Base-by-base conservation (phyloP, 2,329 filamentous ascomycete species). In the Xylariaceae sp. region DNA sequence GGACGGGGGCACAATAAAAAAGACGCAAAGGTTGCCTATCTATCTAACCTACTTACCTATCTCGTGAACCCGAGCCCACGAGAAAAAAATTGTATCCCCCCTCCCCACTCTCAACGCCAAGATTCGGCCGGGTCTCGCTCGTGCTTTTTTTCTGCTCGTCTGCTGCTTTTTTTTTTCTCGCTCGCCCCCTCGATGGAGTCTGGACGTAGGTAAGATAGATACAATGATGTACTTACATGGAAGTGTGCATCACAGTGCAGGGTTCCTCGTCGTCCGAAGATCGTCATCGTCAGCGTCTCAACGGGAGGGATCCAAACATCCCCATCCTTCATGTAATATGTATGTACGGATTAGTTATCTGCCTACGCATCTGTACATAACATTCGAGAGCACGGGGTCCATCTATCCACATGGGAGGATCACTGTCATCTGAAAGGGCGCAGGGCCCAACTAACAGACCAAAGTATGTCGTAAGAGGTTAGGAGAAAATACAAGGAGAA, bases 161-260 rank as follows among this genome's bases (percentile, higher is more conserved):
- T 18, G 17, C 17, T 18, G 17, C 17, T 18, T 18, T 18, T 18
- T 42, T 42, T 13, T 42, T 5, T 42, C 23, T 30, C 23, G 23
- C 23, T 30, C 23, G 23, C 23, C 8, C 37, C 4, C 37, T 13
- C 37, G 37, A 42, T 8, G 11, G 37, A 42, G 9, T 42, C 37
- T 9, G 3, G 37, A 42, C 37, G 37, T 42, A 42, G 37, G 37
- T 13, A 42, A 13, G 9, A 9, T 13, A 42, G 37, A 7, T 13
- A 30, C 23, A 30, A 30, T 30, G 23, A 5, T 30, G 23, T 30
- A 30, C 23, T 30, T 30, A 30, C 23, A 30, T 30, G 23, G 37
- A 42, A 7, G 11, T 13, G 11, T 42, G 37, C 9, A 37, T 56
- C 55, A 52, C 55, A 51, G 49, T 57, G 55, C 55, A 57, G 55